Evolutionary conservation across 352 stramenopile genomes (phyloP), one percentile per base, ranked within the genome.

Genomic region (Phytophthora foliorum): DNA sequence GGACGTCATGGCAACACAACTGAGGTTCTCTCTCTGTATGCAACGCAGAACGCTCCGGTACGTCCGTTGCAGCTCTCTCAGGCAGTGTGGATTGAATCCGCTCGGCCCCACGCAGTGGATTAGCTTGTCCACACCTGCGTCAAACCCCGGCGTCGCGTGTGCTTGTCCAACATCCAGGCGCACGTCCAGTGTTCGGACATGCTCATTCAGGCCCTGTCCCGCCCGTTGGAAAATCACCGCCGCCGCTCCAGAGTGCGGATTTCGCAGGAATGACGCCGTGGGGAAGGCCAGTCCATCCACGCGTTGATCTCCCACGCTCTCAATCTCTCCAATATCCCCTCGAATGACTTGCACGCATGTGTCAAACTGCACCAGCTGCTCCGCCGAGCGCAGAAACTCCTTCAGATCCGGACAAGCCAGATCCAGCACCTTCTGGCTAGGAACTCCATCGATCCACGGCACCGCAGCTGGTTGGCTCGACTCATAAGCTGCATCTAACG

Each of bases 101-200:
- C 71, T 81, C 24, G 84, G 84, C 11, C 81, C 81, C 13, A 88
- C 74, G 42, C 75, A 85, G 46, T 90, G 84, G 53, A 92, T 87
- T 14, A 92, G 74, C 32, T 80, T 79, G 22, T 78, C 64, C 5
- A 90, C 81, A 22, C 80, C 81, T 16, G 78, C 63, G 44, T 80
- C 66, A 63, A 90, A 90, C 2, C 66, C 81, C 2, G 84, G 84
- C 0, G 84, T 90, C 2, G 57, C 67, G 21, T 82, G 60, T 2
- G 64, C 78, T 3, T 81, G 48, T 27, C 78, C 73, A 39, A 86
- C 63, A 32, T 69, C 29, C 21, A 77, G n/a, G 14, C 17, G 36
- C 16, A 67, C 46, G 9, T 72, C 19, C 21, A 74, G 49, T 10
- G 54, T 49, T 2, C 41, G 36, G 1, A 86, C 57, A 52, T 83